Evolutionary conservation across 371 early-diverging fungal genomes (phyloP).

Genomic region (Nematocida ironsii): DNA sequence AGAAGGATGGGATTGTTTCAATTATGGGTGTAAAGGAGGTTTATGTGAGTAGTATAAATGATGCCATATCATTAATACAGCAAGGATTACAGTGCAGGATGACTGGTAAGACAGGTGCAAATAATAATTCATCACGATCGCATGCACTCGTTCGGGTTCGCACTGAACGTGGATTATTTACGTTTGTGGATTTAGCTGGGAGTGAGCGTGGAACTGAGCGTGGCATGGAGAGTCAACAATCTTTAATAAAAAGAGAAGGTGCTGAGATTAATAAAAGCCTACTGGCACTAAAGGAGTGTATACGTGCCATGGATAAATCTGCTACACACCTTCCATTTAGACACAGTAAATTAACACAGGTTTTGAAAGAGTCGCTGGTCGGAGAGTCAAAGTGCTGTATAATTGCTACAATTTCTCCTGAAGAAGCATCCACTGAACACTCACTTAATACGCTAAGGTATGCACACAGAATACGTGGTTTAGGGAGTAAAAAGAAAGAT

Average conservation of each 20-base stretch:
- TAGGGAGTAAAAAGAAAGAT: not conserved
- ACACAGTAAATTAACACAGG: slow-evolving; percentile 88
- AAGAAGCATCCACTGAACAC: slow-evolving; percentile 74
- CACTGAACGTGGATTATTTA: slow-evolving; percentile 72
- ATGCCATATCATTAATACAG: slow-evolving; percentile 76
- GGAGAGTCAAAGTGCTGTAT: slow-evolving; percentile 95
- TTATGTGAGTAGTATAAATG: slow-evolving; percentile 74
- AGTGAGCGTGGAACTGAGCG: slow-evolving; percentile 65
- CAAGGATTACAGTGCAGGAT: slow-evolving; percentile 74
- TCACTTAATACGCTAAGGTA: slow-evolving; percentile 93
- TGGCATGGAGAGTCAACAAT: slow-evolving; percentile 76
- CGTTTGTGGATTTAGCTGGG: slow-evolving; percentile 70
- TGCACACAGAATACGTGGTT: slow-evolving; percentile 71
- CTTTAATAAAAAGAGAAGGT: slow-evolving; percentile 68
- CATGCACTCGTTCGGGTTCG: slow-evolving; percentile 74
- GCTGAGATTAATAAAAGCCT: slow-evolving; percentile 72
- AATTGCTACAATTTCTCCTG: slow-evolving; percentile 83
- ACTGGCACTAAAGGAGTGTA: slow-evolving; percentile 78
- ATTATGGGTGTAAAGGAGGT: slow-evolving; percentile 56
- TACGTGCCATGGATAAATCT: slow-evolving; percentile 76
- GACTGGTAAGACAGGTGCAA: slow-evolving; percentile 53
- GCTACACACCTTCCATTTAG: slow-evolving; percentile 88
- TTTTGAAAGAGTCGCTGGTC: slow-evolving; percentile 79
- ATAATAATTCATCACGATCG: slow-evolving; percentile 53
- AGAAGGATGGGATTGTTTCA: slow-evolving; percentile 55